A percentile compares a stretch with the other conserved stretches of the same genome.
Evolutionary conservation across 352 stramenopile genomes (phyloP).

Genomic region (Globisporangium uncinulatum): DNA sequence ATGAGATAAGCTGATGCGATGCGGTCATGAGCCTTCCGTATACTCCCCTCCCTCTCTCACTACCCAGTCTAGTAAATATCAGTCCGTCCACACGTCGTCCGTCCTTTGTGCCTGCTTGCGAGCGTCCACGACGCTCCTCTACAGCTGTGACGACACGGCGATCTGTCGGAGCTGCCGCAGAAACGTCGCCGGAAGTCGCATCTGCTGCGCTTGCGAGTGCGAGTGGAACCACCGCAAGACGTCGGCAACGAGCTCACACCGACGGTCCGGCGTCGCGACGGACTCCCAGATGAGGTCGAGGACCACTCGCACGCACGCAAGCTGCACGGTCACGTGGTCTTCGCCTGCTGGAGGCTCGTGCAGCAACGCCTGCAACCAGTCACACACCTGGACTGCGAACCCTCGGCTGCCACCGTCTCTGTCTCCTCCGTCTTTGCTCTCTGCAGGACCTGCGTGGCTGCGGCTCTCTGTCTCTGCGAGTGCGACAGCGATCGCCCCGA

Average conservation of each 20-base stretch:
- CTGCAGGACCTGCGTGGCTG: too few relatives aligned
- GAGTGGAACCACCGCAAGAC: slow-evolving; percentile 10
- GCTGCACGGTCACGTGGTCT: background rate
- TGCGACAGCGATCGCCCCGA: too few relatives aligned
- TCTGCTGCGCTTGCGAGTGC: slow-evolving; percentile 5
- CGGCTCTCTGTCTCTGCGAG: too few relatives aligned
- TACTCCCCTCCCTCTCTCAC: too few relatives aligned
- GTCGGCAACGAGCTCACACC: slow-evolving; percentile 9
- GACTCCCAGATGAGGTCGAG: slow-evolving; percentile 5
- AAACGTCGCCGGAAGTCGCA: background rate
- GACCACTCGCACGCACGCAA: background rate
- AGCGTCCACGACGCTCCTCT: too few relatives aligned
- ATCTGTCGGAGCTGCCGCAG: slow-evolving; percentile 13
- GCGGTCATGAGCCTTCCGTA: too few relatives aligned
- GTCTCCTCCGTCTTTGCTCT: too few relatives aligned
- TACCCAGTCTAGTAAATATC: too few relatives aligned
- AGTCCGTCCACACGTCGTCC: too few relatives aligned
- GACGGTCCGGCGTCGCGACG: slow-evolving; percentile 8
- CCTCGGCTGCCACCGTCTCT: background rate
- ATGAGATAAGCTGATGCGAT: too few relatives aligned
- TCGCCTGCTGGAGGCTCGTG: background rate
- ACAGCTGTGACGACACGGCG: slow-evolving; percentile 6
- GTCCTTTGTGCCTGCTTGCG: too few relatives aligned
- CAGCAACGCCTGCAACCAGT: slow-evolving; percentile 1
- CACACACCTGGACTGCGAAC: background rate